Percentiles rank a stretch among this genome's conserved stretches.
Evolutionary conservation across 306 rosid species (phyloP).

Genomic region (Prunus mongolica): DNA sequence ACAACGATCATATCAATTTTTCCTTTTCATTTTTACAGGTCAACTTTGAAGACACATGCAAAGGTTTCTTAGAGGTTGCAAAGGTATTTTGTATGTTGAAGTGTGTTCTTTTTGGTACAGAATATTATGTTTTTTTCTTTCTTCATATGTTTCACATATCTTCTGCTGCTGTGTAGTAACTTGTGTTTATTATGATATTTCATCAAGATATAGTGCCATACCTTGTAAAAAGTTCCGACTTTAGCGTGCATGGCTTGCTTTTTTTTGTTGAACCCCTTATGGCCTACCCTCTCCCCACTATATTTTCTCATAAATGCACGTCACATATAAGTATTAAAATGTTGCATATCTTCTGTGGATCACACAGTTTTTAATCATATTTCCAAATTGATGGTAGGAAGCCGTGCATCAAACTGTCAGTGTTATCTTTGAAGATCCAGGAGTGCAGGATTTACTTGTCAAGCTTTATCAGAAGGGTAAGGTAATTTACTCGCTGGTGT

Average conservation of each 20-base stretch:
- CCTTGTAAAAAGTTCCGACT: not conserved
- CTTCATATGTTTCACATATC: not conserved
- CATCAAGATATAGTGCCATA: not conserved
- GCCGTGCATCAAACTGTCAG: conserved; percentile 91
- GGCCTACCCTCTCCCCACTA: not conserved
- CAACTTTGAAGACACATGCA: conserved; percentile 96
- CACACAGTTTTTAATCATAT: not conserved
- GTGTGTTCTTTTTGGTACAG: not conserved
- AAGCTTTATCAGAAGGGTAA: conserved; percentile 74
- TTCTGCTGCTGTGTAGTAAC: not conserved
- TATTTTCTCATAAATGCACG: not conserved
- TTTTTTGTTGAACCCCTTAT: not conserved
- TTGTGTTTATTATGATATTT: not conserved
- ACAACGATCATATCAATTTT: not conserved
- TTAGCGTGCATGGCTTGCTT: not conserved
- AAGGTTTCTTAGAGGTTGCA: conserved; percentile 95
- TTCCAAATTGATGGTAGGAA: conserved; percentile 52
- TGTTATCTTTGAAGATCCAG: conserved; percentile 98
- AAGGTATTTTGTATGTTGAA: conserved; percentile 50
- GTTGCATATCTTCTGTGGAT: not conserved
- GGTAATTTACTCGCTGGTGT: conserved; percentile 5
- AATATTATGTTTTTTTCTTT: not conserved
- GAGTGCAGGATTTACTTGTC: conserved; percentile 86
- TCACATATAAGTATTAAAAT: not conserved
- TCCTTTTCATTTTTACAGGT: conserved; percentile 51